Base-by-base conservation (phyloP, 2,329 filamentous ascomycete genomes). In the Aspergillus floridensis region DNA sequence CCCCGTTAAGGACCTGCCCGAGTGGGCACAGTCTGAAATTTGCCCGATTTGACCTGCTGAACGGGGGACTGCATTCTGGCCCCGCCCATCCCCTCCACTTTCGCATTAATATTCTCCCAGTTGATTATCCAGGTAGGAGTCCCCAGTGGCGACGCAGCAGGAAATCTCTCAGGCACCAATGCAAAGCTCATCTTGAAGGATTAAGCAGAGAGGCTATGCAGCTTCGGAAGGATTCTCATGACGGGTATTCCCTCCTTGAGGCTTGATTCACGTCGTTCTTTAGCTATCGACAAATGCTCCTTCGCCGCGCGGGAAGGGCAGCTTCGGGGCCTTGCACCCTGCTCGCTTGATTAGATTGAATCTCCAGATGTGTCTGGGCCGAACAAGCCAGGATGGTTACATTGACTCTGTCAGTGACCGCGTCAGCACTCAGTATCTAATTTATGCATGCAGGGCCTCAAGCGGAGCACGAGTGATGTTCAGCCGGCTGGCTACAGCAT, bases 281-380 rank as follows among this genome's bases (percentile, higher is more conserved):
- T 16, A 12, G 4, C 38, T 19, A 44, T 44, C 38, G 35, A 53
- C 35, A 44, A 46, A 55, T 55, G 26, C 53, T 44, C 53, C 41
- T n/a, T 21, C 24, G 53, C 14, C 53, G 53, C 53, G 31, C 53
- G 31, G n/a, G 29, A 14, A 41, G 53, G 53, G 44, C 41, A 55
- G 53, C 48, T 46, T 47, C 44, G n/a, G 41, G 38, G 26, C 5
- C 11, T 24, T 55, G 53, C 53, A 47, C 41, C 26, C 24, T 32
- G 41, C 41, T 47, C 53, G n/a, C 53, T 48, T 46, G 53, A 55
- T 55, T 55, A 55, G 52, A 54, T 54, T 46, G 31, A 54, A 19
- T n/a, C 41, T 24, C 53, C n/a, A 31, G 21, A 19, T 44, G n/a
- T 32, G 47, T 55, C 41, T 47, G 26, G 26, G 47, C 31, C 24